phyloP scores from a whole-genome alignment of 1,139 yeast genomes.

The Candida sanyaensis region DNA sequence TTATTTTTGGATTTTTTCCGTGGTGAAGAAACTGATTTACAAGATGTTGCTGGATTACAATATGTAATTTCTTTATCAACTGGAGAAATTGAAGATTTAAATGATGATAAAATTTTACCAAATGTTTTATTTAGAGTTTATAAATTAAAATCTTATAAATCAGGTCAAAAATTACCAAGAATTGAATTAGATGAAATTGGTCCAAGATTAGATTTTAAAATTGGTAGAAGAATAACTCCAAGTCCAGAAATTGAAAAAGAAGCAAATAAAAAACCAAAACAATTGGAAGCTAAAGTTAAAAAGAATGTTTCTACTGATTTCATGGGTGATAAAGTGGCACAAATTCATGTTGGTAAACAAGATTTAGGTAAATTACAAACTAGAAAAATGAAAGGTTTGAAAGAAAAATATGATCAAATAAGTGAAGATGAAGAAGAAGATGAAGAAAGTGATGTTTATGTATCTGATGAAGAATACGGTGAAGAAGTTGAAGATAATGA shows the following conservation, averaged over 20 bases:
- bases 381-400: slow-evolving; percentile 97
- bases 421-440: too few relatives aligned
- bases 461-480: slow-evolving; percentile 26
- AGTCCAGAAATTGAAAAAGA: slow-evolving; percentile 90
- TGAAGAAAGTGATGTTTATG: slow-evolving; percentile 22
- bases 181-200: slow-evolving; percentile 95
- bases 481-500: slow-evolving; percentile 30
- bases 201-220: slow-evolving; percentile 89
- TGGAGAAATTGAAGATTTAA: slow-evolving; percentile 50
- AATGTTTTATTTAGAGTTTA: slow-evolving; percentile 88
- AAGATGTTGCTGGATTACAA: slow-evolving; percentile 94
- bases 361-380: slow-evolving; percentile 89
- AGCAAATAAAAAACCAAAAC: slow-evolving; percentile 80
- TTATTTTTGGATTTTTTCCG: slow-evolving; percentile 88
- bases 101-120: slow-evolving; percentile 51
- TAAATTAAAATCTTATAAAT: slow-evolving; percentile 74
- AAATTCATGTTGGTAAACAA: slow-evolving; percentile 94
- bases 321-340: slow-evolving; percentile 97
- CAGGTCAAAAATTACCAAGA: slow-evolving; percentile 89
- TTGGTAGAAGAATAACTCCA: slow-evolving; percentile 86
- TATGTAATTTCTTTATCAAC: slow-evolving; percentile 84
- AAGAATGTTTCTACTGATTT: slow-evolving; percentile 87
- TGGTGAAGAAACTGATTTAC: slow-evolving; percentile 80
- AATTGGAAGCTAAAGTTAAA: slow-evolving; percentile 76
- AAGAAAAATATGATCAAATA: slow-evolving; percentile 76